Base-by-base conservation (phyloP, 1,139 yeast genomes). In the Saccharomyces hybrid region DNA sequence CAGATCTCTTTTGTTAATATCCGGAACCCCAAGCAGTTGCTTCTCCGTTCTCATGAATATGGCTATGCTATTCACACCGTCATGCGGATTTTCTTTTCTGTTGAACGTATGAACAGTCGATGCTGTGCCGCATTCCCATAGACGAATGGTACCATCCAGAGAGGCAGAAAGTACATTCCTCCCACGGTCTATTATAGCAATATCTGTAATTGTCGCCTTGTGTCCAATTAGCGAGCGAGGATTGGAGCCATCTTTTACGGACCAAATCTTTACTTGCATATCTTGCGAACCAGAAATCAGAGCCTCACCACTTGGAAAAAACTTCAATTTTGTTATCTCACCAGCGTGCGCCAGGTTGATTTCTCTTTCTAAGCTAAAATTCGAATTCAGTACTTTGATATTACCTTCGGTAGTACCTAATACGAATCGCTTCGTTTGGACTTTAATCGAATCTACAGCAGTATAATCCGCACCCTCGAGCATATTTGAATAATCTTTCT, bases 51-150 rank as follows among this genome's bases (percentile, higher is more conserved):
- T 47, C 54, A 34, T 31, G n/a, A 47, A 42, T 26, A 57, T 54
- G 2, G 52, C 47, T 8, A 71, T 55, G 38, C 64, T 67, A 19
- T 57, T 72, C 5, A 74, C 70, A 2, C 68, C 72, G 66, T 71
- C 81, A 23, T 57, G 66, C 31, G 64, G 62, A 54, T 73, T 67
- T 34, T 70, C 70, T 1, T 67, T 61, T 53, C 80, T 67, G 2
- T 56, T 53, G 52, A 82, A 75, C 2, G 70, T 68, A 57, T 76
- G 69, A 7, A 84, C 64, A 2, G 70, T 64, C 19, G 65, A 54
- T 0, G 83, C 88, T 1, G 78, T 65, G 0, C 87, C 84, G 63
- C 87, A 79, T 61, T 87, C 93, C 90, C 89, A 86, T 46, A 87
- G 62, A 48, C 71, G 73, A 1, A 83, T 73, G 0, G 78, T 65